These are phyloP conservation scores for Prunus salicina DNA, from an alignment of 306 rosid species.

Conservation along the genomic window DNA sequence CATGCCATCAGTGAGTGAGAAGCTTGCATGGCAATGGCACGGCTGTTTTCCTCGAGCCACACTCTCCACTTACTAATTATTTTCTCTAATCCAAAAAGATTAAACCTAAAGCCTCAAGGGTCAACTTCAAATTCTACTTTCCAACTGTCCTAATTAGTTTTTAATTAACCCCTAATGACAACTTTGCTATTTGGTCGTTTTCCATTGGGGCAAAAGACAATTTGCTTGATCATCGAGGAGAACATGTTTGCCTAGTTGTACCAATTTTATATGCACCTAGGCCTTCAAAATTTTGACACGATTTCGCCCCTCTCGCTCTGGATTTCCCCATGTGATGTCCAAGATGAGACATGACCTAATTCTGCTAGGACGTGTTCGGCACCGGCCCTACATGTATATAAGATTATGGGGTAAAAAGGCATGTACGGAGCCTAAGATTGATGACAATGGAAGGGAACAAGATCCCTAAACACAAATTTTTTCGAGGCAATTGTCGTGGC, in stretches of 20 bases:
- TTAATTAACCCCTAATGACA: slow-evolving; percentile 31
- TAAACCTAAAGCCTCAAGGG: neutral
- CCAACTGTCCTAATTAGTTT: slow-evolving; percentile 41
- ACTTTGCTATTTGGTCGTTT: slow-evolving; percentile 34
- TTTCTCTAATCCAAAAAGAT: neutral
- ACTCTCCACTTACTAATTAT: slow-evolving; percentile 4
- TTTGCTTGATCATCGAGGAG: slow-evolving; percentile 37
- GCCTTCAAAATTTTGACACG: slow-evolving; percentile 12
- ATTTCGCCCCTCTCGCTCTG: slow-evolving; percentile 19
- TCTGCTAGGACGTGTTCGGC: slow-evolving; percentile 49
- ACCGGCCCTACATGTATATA: slow-evolving; percentile 51
- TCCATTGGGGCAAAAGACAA: slow-evolving; percentile 40
- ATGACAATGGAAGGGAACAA: slow-evolving; percentile 51
- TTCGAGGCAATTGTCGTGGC: slow-evolving; percentile 48
- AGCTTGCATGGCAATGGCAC: slow-evolving; percentile 12
- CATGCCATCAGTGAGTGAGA: neutral
- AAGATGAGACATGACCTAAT: slow-evolving; percentile 43
- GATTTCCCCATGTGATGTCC: slow-evolving; percentile 44
- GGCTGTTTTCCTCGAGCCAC: slow-evolving; percentile 52
- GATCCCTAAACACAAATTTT: slow-evolving; percentile 48
- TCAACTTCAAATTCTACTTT: slow-evolving; percentile 18
- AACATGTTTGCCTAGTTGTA: slow-evolving; percentile 53
- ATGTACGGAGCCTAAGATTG: slow-evolving; percentile 37
- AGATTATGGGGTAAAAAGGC: slow-evolving; percentile 27
- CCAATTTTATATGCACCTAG: slow-evolving; percentile 8